Base-by-base conservation (phyloP, 805 yeast genomes). In the Cyberlindnera galapagoensis region DNA sequence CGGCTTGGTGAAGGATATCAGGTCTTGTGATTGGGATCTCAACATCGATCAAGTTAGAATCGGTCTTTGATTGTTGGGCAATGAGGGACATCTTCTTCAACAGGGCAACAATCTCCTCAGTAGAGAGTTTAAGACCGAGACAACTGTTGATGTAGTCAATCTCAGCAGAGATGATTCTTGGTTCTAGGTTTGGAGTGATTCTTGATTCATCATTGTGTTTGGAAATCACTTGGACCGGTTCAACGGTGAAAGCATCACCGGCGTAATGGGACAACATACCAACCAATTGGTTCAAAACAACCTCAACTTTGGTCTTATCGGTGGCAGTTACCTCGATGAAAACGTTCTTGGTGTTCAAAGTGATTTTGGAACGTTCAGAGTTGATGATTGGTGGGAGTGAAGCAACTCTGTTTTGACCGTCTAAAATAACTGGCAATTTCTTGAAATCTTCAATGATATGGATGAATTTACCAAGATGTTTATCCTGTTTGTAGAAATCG, bases 311-410 rank as follows among this genome's bases (percentile, higher is more conserved):
- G 41, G 98, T 90, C 57, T 63, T 82, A 58, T 92, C 99, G 31
- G 95, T 85, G 44, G 95, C 99, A 12, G 97, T 90, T 37, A 86
- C 74, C 46, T 92, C 99, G 49, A 92, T 77, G 59, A 90, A 86
- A 40, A 94, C 83, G 52, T 92, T 88, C 46, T 65, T 77, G 40
- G 98, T 90, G 36, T 84, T 69, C 43, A 87, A 60, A 13, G 92
- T 68, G 51, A 92, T 85, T 65, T 94, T 94, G 31, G 95, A 80
- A 55, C 71, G 83, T 53, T 92, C 80, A 23, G 95, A 81, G 66
- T 92, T 92, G 66, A 92, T 94, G 54, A 92, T 81, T 43, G 99
- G 99, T 31, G 99, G 99, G 67, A 92, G 62, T 6, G 97, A 88
- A 51, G 94, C 80, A 33, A 92, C 92, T 7, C 72, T 69, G 50